Evolutionary conservation across 805 yeast species (phyloP).

Genomic region (Metschnikowia dekortorum): DNA sequence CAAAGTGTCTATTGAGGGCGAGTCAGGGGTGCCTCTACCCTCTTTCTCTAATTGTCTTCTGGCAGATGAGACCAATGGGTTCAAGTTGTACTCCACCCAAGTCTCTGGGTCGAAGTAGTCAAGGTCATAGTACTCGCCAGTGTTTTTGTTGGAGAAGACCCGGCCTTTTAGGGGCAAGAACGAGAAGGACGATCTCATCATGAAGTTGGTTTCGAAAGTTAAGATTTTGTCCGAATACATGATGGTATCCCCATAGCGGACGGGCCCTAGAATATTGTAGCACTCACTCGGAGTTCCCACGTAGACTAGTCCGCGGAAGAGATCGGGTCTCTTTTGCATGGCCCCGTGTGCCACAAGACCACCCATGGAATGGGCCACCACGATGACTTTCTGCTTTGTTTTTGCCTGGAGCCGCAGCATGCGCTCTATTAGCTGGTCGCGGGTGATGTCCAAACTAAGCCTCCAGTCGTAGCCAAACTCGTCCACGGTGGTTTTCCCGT

Average conservation of each 20-base stretch:
- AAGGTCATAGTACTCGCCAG: constrained; percentile 54
- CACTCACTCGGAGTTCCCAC: constrained; percentile 85
- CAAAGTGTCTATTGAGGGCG: constrained; percentile 7
- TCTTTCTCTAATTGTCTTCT: constrained; percentile 18
- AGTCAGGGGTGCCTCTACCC: constrained; percentile 2
- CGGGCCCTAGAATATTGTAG: constrained; percentile 81
- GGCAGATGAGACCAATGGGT: constrained; percentile 60
- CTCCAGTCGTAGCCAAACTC: constrained; percentile 97
- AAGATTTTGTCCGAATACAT: constrained; percentile 67
- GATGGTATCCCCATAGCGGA: constrained; percentile 77
- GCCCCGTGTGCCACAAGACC: constrained; percentile 82
- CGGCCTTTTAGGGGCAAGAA: constrained; percentile 75
- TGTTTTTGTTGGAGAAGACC: constrained; percentile 60
- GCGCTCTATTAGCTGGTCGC: constrained; percentile 48
- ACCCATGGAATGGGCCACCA: constrained; percentile 94
- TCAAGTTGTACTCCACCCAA: constrained; percentile 73
- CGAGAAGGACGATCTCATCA: constrained; percentile 80
- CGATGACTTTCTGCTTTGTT: constrained; percentile 56
- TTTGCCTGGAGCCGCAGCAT: constrained; percentile 42
- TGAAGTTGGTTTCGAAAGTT: constrained; percentile 77
- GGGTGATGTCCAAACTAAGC: constrained; percentile 54
- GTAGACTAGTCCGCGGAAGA: constrained; percentile 72
- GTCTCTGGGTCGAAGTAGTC: constrained; percentile 78
- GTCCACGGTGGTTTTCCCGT: constrained; percentile 57
- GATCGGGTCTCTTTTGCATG: constrained; percentile 59